Conservation (phyloP, 371 early-diverging fungal species). For the Apophysomyces sp. region DNA sequence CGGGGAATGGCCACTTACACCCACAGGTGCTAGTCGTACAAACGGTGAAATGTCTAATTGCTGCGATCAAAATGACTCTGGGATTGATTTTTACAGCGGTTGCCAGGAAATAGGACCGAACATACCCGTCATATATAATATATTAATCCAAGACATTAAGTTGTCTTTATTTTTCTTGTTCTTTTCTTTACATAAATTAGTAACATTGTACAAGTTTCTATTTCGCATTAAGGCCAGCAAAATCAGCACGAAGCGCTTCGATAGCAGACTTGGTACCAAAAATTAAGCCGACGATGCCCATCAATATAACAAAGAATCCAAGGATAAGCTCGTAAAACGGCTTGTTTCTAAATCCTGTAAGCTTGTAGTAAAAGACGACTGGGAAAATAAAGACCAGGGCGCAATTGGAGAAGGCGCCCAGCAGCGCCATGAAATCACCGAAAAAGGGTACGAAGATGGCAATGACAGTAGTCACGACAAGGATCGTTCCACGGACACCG, state of each 20-base stretch:
- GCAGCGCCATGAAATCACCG: conserved; percentile 69
- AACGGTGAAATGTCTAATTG: no score
- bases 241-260: conserved; percentile 46
- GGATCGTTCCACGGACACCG: conserved; percentile 41
- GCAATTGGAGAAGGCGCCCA: conserved; percentile 71
- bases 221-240: conserved; percentile 4
- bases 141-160: no score
- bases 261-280: conserved; percentile 64
- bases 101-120: no score
- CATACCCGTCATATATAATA: no score
- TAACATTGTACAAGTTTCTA: not conserved
- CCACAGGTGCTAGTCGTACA: no score
- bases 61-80: no score
- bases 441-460: conserved; percentile 68
- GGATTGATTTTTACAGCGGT: no score
- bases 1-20: no score
- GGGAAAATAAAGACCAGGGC: conserved; percentile 71
- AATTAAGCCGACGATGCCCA: conserved; percentile 62
- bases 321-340: conserved; percentile 38
- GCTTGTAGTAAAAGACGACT: conserved; percentile 59
- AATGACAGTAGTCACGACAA: conserved; percentile 45
- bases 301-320: conserved; percentile 45
- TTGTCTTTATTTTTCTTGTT: not conserved
- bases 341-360: conserved; percentile 55
- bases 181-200: no score